These are phyloP conservation scores for Chrysoporthe puriensis DNA, from an alignment of 2,329 filamentous ascomycete species.

Conservation along the genomic window DNA sequence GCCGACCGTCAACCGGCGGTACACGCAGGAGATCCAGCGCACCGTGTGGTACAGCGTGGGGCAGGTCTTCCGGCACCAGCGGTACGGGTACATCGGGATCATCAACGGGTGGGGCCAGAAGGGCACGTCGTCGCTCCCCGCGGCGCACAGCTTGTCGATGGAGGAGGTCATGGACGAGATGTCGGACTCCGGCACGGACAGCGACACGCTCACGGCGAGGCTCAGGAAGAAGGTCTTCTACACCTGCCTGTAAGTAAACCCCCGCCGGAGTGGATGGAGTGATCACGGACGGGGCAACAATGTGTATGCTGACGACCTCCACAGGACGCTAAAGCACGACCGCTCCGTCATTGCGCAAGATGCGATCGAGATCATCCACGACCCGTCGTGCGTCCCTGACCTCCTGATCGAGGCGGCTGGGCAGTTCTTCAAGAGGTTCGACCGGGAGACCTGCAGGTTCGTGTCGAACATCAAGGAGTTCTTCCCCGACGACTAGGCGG, in stretches of 20 bases:
- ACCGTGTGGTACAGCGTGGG: constrained; percentile 71
- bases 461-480: constrained; percentile 80
- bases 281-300: no score
- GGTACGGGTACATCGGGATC: constrained; percentile 78
- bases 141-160: constrained; percentile 32
- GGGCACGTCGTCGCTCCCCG: constrained; percentile 34
- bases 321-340: constrained; percentile 61
- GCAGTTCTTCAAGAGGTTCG: constrained; percentile 87
- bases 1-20: constrained; percentile 40
- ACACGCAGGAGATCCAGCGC: constrained; percentile 40
- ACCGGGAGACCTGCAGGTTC: constrained; percentile 67
- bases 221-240: constrained; percentile 77
- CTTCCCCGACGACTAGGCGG: constrained; percentile 77
- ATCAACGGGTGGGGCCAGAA: constrained; percentile 82
- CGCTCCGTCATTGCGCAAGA: constrained; percentile 77
- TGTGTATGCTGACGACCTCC: constrained; percentile 49
- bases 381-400: constrained; percentile 52
- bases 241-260: constrained; percentile 74
- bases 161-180: constrained; percentile 42
- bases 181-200: constrained; percentile 63
- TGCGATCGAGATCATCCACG: constrained; percentile 70
- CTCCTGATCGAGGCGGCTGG: constrained; percentile 73
- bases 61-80: constrained; percentile 80
- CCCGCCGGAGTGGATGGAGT: background rate
- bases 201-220: constrained; percentile 53